Base-by-base conservation (phyloP, 352 stramenopile genomes). In the Pythium aquatile region DNA sequence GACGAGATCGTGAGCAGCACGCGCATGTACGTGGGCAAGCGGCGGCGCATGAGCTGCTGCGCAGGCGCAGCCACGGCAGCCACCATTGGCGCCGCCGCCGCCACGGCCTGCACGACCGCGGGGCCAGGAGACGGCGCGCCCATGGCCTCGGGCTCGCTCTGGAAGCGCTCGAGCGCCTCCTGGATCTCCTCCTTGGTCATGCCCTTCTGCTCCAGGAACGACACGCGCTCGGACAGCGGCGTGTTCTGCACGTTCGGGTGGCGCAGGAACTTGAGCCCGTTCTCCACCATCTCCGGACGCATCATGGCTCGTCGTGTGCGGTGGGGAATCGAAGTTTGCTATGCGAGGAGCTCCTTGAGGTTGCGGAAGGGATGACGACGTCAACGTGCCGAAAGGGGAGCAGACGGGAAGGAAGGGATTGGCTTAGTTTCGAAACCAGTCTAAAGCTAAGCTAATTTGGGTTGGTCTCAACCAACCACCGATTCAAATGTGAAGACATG, bases 171-270 rank as follows among this genome's bases (percentile, higher is more conserved):
- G 17, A 94, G 88, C 20, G 85, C 77, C 64, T 88, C 76, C 61
- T 92, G 83, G 48, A 92, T 92, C 68, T 70, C 85, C 55, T 91
- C 76, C 51, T 90, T 89, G 11, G 76, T 88, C 78, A 94, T 77
- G 3, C 85, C 85, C 66, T 94, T 94, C 46, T 85, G 78, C 68
- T 92, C 85, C 32, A 94, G 66, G 63, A 94, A 94, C 11, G 73
- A 80, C 58, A 92, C 77, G 39, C 85, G 83, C 65, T 94, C 83
- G 1, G 83, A 89, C 51, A 94, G 65, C 32, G 85, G 85, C 61
- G 85, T 92, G 9, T 80, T 81, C 81, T 94, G 85, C 17, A 94
- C 85, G 62, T 76, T 91, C 53, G 85, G 85, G 48, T 94, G 85
- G 55, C 83, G 80, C 54, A 94, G 72, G 71, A 94, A 94, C 62